Conservation (phyloP, 768 basidiomycete genomes). For the Candolleomyces aberdarensis region DNA sequence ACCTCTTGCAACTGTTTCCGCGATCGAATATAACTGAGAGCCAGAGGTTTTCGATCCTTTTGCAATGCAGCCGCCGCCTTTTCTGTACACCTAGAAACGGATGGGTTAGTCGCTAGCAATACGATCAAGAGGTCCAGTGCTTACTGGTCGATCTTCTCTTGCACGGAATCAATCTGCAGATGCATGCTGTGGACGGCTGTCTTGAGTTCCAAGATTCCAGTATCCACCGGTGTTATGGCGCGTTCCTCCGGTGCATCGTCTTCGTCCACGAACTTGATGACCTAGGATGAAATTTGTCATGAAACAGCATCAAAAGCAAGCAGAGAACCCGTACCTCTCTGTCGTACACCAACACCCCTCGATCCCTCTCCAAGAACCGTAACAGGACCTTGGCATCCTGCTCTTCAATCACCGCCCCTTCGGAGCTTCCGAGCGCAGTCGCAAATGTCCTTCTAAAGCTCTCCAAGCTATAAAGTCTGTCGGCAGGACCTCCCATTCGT, state of each 20-base stretch:
- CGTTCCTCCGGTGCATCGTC: constrained; percentile 30
- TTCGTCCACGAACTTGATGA: constrained; percentile 74
- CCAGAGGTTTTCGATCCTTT: constrained; percentile 68
- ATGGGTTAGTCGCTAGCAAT: neutral
- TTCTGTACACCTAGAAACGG: constrained; percentile 50
- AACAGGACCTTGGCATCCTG: constrained; percentile 68
- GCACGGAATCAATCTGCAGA: constrained; percentile 64
- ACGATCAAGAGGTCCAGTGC: neutral
- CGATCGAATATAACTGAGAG: constrained; percentile 74
- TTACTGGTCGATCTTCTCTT: constrained; percentile 72
- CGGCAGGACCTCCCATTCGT: constrained; percentile 47
- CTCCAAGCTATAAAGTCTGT: constrained; percentile 58
- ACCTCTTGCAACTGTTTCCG: constrained; percentile 81
- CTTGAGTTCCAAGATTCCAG: constrained; percentile 79
- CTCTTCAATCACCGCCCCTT: constrained; percentile 41
- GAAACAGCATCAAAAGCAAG: neutral
- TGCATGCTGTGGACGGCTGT: constrained; percentile 64
- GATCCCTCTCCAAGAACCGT: constrained; percentile 79
- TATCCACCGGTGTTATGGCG: constrained; percentile 74
- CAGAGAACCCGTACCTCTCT: constrained; percentile 51
- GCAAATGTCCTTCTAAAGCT: constrained; percentile 63
- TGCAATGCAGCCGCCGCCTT: constrained; percentile 65
- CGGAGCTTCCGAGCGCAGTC: constrained; percentile 26
- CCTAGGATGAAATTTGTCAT: constrained; percentile 34
- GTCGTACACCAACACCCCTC: constrained; percentile 56